Base-by-base conservation (phyloP, 1,139 yeast genomes). In the Arxiozyma slooffiae region DNA sequence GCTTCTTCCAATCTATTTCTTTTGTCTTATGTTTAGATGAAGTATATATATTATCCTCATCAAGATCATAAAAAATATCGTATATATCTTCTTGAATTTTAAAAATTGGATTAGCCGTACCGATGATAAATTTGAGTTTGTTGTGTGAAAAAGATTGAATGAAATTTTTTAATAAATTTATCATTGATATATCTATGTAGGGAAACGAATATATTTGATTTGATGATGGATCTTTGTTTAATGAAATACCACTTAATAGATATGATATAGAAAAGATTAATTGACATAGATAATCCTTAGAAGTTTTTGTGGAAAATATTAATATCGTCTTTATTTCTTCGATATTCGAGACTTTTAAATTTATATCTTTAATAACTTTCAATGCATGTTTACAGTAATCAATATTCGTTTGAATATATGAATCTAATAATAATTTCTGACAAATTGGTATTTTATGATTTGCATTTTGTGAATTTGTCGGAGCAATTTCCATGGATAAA, bases 101-200 rank as follows among this genome's bases (percentile, higher is more conserved):
- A 45, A 63, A 63, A 7, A 63, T 62, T 11, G 67, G 66, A 47
- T 64, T 64, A 1, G 64, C 58, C 4, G 65, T 63, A 8, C 68
- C 68, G 5, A 61, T 53, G 14, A 64, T 56, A n/a, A 58, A 53
- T 7, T 20, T 20, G 9, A 42, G 30, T 6, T 48, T 39, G 11
- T 20, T 38, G 21, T 40, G 40, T 5, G 30, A 16, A 16, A 26
- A 8, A 2, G 46, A n/a, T 5, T 45, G 41, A 16, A 56, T 49
- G 41, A 53, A 53, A 8, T 50, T 46, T 40, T 53, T 54, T 22
- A 62, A 48, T 3, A 53, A 34, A 47, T 57, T 64, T 9, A 62
- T 49, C 48, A 62, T 50, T 2, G 67, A 61, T 11, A 64, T 59
- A 45, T 64, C 68, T 54, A 61, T 55, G 40, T 61, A 64, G 3